Evolutionary conservation across 1,284 basidiomycete species (phyloP).

Genomic region (Rhizoctonia solani): DNA sequence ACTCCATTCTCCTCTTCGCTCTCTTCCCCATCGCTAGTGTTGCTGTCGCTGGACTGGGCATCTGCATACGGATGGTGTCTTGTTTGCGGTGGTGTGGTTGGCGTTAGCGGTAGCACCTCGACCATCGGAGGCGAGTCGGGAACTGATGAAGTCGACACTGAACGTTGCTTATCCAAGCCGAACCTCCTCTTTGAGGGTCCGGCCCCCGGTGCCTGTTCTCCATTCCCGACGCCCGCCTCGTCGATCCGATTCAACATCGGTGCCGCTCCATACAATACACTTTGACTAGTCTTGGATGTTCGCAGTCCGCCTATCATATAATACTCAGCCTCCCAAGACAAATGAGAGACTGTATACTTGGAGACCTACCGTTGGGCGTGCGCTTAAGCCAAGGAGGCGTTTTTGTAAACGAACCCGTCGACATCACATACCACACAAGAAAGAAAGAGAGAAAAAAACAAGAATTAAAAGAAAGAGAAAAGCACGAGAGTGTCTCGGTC

Average conservation of each 20-base stretch:
- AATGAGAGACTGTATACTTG: background rate
- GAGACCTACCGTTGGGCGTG: background rate
- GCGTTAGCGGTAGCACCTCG: too few relatives aligned
- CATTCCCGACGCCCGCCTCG: too few relatives aligned
- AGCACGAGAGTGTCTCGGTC: too few relatives aligned
- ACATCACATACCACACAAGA: background rate
- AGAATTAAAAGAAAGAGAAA: background rate
- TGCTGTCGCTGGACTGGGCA: background rate
- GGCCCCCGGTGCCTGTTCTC: too few relatives aligned
- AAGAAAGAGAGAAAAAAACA: background rate
- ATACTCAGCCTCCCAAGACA: background rate
- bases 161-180: too few relatives aligned
- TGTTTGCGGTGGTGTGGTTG: background rate
- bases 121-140: too few relatives aligned
- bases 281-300: slow-evolving; percentile 20
- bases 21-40: background rate
- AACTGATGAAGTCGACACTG: too few relatives aligned
- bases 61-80: background rate
- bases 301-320: background rate
- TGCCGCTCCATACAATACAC: background rate
- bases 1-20: background rate
- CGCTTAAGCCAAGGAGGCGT: background rate
- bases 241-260: background rate
- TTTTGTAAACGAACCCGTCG: background rate
- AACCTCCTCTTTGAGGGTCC: too few relatives aligned